A percentile compares a stretch with the other conserved stretches of the same genome.
Evolutionary conservation across 345 rosid genomes (phyloP).

Genomic region (Trapa bicornis): DNA sequence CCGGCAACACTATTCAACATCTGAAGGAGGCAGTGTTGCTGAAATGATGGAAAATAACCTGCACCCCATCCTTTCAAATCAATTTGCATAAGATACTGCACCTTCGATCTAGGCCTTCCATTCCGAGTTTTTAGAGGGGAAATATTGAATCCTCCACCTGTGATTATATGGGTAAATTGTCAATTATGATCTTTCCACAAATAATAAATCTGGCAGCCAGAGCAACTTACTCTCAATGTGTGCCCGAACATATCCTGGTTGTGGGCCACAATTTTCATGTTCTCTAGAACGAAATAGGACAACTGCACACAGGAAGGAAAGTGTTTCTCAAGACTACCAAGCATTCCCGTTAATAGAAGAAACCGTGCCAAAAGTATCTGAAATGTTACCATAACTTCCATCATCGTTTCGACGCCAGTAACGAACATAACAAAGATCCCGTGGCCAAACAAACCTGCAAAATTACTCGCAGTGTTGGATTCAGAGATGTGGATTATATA

Average conservation of each 20-base stretch:
- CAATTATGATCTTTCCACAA: not conserved
- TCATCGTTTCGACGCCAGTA: slow-evolving; percentile 99
- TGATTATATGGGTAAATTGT: slow-evolving; percentile 17
- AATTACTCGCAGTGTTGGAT: slow-evolving; percentile 4
- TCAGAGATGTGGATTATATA: not conserved
- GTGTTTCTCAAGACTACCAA: not conserved
- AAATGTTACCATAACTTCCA: slow-evolving; percentile 79
- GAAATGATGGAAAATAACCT: slow-evolving; percentile 84
- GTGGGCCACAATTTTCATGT: slow-evolving; percentile 87
- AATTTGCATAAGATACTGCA: slow-evolving; percentile 92
- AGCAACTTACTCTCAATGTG: slow-evolving; percentile 79
- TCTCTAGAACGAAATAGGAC: slow-evolving; percentile 95
- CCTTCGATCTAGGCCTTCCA: slow-evolving; percentile 83
- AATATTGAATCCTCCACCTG: slow-evolving; percentile 96
- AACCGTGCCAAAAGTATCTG: not conserved
- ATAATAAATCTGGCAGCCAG: not conserved
- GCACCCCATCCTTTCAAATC: slow-evolving; percentile 98
- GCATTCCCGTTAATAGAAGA: not conserved
- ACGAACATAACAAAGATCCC: slow-evolving; percentile 97
- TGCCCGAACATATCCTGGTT: slow-evolving; percentile 91
- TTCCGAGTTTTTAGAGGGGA: slow-evolving; percentile 72
- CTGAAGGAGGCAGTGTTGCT: slow-evolving; percentile 97
- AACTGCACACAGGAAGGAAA: slow-evolving; percentile 39
- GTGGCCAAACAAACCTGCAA: slow-evolving; percentile 95
- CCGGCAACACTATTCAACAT: slow-evolving; percentile 97